Evolutionary conservation across 2,329 filamentous ascomycete species (phyloP).

Genomic region (Fusarium lateritium): DNA sequence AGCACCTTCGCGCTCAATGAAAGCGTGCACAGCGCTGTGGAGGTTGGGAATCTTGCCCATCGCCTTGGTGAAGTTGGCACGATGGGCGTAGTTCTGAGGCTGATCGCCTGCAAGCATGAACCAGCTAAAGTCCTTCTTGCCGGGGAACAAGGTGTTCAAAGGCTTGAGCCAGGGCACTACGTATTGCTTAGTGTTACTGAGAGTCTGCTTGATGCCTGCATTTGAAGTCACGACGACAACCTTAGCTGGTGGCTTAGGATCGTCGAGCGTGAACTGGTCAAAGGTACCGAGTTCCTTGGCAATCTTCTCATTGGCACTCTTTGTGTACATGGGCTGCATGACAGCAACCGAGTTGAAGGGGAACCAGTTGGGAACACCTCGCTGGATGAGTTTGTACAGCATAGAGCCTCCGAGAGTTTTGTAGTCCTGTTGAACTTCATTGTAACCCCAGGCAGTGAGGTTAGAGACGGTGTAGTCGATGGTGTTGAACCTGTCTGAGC

Average conservation of each 20-base stretch:
- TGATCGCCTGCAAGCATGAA: constrained; percentile 59
- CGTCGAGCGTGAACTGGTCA: constrained; percentile 52
- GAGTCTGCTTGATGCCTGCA: constrained; percentile 52
- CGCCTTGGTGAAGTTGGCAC: constrained; percentile 50
- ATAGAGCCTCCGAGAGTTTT: constrained; percentile 60
- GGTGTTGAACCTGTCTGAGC: constrained; percentile 73
- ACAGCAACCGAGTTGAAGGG: constrained; percentile 59
- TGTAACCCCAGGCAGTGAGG: constrained; percentile 62
- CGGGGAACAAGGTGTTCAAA: constrained; percentile 53
- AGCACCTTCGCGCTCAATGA: constrained; percentile 53
- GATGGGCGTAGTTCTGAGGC: constrained; percentile 51
- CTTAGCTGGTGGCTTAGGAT: constrained; percentile 55
- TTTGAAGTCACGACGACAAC: constrained; percentile 47
- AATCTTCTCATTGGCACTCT: constrained; percentile 57
- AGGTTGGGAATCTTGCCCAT: constrained; percentile 55
- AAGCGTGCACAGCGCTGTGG: constrained; percentile 49
- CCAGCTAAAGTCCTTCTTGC: constrained; percentile 56
- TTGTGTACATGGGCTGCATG: constrained; percentile 64
- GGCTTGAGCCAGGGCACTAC: constrained; percentile 54
- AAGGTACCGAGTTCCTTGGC: constrained; percentile 57
- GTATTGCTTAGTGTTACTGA: constrained; percentile 53
- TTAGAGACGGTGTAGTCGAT: constrained; percentile 60
- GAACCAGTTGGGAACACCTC: constrained; percentile 62
- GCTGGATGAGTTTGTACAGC: constrained; percentile 62
- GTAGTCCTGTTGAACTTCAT: constrained; percentile 49